Evolutionary conservation across 106 monocot species (phyloP), one percentile per base, ranked within the genome.

Genomic region (Narthecium ossifragum): DNA sequence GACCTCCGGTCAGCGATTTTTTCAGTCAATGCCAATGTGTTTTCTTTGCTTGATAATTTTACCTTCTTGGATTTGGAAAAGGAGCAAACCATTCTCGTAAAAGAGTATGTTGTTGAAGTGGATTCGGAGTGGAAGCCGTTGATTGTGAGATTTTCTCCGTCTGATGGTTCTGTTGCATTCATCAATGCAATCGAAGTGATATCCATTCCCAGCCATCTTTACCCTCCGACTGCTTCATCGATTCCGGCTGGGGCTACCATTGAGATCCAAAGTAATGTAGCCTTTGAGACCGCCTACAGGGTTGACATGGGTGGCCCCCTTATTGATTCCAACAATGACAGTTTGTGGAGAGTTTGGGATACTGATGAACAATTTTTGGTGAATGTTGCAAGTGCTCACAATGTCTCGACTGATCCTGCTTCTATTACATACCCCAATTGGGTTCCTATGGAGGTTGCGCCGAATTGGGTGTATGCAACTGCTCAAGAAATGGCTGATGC

Each of bases 401-500:
- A 62, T 6, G 61, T 78, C 43, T 70, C 79, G 0, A 57, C 51
- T 14, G 67, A 70, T 30, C 72, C 78, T 1, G 32, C 31, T 26
- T 53, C 63, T 26, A 69, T 88, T 18, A 70, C 26, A 23, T 82
- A 83, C 58, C 59, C 73, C 2, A 30, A 61, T 12, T 56, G 41
- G 3, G 47, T 70, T 24, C 51, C 73, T 6, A 8, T 9, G 0
- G 73, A 76, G 43, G 61, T 31, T 17, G 88, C 83, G 6, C 88
- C 88, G 4, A 34, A 24, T 9, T 68, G 30, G 59, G 79, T 88
- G 7, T 88, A 88, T 33, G 67, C 88, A 2, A 79, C 88, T 1
- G 88, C 83, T 6, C 75, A 75, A 25, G 81, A 81, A 57, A 88
- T 88, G 88, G 88, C 78, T n/a, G 78, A 81, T 34, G 79, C 74